Conservation (phyloP, 495 filamentous ascomycete genomes). For the Penicillium desertorum region DNA sequence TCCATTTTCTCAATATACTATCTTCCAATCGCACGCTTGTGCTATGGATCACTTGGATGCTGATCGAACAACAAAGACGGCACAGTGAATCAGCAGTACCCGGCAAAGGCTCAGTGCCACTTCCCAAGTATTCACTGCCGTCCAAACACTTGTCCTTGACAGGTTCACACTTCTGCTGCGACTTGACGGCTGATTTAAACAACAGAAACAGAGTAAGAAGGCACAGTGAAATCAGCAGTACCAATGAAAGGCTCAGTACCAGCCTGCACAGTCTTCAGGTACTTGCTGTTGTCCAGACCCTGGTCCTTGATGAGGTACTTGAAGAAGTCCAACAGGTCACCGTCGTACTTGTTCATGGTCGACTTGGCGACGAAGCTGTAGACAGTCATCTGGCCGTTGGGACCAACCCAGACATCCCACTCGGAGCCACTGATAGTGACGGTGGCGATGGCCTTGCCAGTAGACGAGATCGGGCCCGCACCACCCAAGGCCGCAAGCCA, state of each 20-base stretch:
- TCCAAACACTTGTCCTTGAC: conserved; percentile 47
- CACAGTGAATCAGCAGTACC: conserved; percentile 38
- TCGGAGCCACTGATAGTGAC: conserved; percentile 49
- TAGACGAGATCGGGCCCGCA: conserved; percentile 62
- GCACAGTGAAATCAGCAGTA: conserved; percentile 37
- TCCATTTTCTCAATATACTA: background rate
- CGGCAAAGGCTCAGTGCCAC: conserved; percentile 57
- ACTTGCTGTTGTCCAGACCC: conserved; percentile 51
- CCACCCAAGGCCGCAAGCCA: conserved; percentile 64
- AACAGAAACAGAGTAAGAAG: conserved; percentile 43
- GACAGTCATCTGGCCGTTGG: conserved; percentile 55
- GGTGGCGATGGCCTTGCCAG: conserved; percentile 53
- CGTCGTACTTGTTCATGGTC: conserved; percentile 51
- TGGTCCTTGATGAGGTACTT: conserved; percentile 54
- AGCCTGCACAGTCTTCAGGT: conserved; percentile 54
- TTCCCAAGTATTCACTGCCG: conserved; percentile 53
- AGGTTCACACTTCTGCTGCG: conserved; percentile 23
- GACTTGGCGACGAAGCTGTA: conserved; percentile 60
- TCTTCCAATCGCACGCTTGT: background rate
- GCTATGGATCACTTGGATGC: background rate
- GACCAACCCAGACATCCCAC: conserved; percentile 58
- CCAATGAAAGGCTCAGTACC: conserved; percentile 59
- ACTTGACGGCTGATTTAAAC: conserved; percentile 25
- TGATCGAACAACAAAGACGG: conserved; percentile 41
- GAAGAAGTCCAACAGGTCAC: conserved; percentile 57